Conservation (phyloP, 2,329 filamentous ascomycete species). For the Verticillium isaacii region DNA sequence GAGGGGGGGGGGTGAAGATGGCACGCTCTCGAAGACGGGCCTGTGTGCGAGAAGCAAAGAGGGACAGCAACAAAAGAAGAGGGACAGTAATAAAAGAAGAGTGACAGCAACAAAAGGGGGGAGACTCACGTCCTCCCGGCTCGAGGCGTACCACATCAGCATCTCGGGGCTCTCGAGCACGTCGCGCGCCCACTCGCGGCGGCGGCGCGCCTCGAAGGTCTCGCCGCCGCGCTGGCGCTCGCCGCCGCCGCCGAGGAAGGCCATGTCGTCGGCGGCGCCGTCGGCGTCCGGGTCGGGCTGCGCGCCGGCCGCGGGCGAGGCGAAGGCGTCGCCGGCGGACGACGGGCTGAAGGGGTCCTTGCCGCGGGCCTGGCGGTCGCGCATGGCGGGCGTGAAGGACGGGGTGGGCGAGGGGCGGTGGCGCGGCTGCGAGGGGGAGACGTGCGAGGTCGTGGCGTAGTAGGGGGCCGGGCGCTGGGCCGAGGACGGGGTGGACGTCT, state of each 20-base stretch:
- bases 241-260: neutral
- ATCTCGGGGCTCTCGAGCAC: conserved; percentile 54
- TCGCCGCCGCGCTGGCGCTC: conserved; percentile 23
- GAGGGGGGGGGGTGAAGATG: too few species aligned
- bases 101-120: neutral
- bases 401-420: conserved; percentile 9
- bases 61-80: neutral
- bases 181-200: conserved; percentile 43
- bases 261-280: neutral
- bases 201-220: conserved; percentile 35
- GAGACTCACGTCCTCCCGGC: conserved; percentile 45
- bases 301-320: conserved; percentile 17
- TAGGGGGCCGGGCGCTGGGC: conserved; percentile 1
- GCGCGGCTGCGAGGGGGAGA: conserved; percentile 20
- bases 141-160: conserved; percentile 54
- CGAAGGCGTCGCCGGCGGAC: conserved; percentile 18
- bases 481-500: conserved; percentile 4
- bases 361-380: conserved; percentile 54
- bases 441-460: conserved; percentile 12
- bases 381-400: conserved; percentile 44
- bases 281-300: neutral
- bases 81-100: neutral
- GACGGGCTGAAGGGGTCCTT: conserved; percentile 46
- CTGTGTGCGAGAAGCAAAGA: neutral
- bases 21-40: neutral